Conservation (phyloP, 805 yeast genomes). For the Candida nemodendra region DNA sequence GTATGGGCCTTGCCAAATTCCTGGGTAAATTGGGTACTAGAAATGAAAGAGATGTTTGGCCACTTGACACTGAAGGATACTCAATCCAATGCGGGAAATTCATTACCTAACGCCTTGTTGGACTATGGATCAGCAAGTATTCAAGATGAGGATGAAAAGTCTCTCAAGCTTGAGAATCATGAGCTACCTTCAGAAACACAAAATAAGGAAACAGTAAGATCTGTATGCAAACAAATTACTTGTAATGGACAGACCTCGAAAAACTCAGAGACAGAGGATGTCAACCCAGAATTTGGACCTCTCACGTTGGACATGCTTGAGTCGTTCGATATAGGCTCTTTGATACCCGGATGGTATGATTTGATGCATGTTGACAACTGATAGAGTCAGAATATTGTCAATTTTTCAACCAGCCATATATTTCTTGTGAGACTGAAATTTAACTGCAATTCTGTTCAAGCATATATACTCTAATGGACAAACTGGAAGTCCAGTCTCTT, state of each 20-base stretch:
- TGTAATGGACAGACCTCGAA: neutral
- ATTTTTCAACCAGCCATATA: too few relatives aligned
- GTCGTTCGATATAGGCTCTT: slow-evolving; percentile 14
- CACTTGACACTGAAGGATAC: slow-evolving; percentile 1
- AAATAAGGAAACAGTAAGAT: neutral
- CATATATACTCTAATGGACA: too few relatives aligned
- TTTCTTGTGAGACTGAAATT: too few relatives aligned
- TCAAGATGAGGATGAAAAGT: slow-evolving; percentile 14
- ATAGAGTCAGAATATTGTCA: too few relatives aligned
- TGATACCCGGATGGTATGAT: slow-evolving; percentile 19
- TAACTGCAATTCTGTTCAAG: too few relatives aligned
- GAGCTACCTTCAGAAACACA: neutral
- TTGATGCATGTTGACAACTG: slow-evolving; percentile 11
- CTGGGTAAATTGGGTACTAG: slow-evolving; percentile 31
- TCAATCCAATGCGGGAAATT: slow-evolving; percentile 5
- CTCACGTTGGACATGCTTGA: slow-evolving; percentile 4
- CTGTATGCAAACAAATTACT: too few relatives aligned
- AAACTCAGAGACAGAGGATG: neutral
- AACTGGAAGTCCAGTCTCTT: slow-evolving; percentile 47
- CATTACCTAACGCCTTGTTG: slow-evolving; percentile 7
- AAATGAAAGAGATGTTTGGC: slow-evolving; percentile 23
- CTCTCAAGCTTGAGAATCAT: slow-evolving; percentile 1
- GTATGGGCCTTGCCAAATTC: slow-evolving; percentile 33
- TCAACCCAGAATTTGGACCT: slow-evolving; percentile 3
- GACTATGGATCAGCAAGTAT: slow-evolving; percentile 16